Evolutionary conservation across 441 rosid genomes (phyloP), one percentile per base, ranked within the genome.

Genomic region (Corymbia calophylla): DNA sequence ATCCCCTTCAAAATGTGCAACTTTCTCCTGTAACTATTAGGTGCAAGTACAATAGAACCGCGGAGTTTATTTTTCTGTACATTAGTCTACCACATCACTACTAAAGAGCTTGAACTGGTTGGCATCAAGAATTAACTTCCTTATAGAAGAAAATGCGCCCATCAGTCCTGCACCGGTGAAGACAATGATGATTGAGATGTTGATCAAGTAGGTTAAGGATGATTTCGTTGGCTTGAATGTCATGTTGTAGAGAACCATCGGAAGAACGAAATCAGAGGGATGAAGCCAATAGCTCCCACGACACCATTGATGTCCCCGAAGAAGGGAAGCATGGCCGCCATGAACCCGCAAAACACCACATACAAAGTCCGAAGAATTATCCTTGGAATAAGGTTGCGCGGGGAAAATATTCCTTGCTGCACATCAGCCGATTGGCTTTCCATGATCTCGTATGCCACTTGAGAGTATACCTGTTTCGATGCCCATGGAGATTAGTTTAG

Each of bases 241-340:
- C 94, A 94, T 98, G 93, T 96, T 97, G 94, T 96, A 97, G 87
- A 97, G 96, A 88, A 97, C 97, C 99, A 96, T 96, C 51, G 99
- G 99, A 85, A 97, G 96, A 91, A 97, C 88, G 86, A 97, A 97
- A 92, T 97, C 99, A 98, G 94, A 62, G 99, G 99, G 54, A 98
- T 98, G 91, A 98, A 98, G 53, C 99, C 99, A 68, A 98, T 86
- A 29, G 98, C 99, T 86, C 99, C 99, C 5, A 96, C 97, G 35
- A 95, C 95, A 5, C 95, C 97, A 73, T 95, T 97, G 51, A 98
- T 95, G 91, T 98, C 99, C 86, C 99, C 98, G 7, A 97, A 97
- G 91, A 97, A 97, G 1, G 99, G 99, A 88, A 97, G 93, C 99
- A 97, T 96, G 6, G 99, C 96, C 23, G 98, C 99, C 96, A 98